Conservation (phyloP, 2,329 filamentous ascomycete species). For the Incumbomyces delicatus region DNA sequence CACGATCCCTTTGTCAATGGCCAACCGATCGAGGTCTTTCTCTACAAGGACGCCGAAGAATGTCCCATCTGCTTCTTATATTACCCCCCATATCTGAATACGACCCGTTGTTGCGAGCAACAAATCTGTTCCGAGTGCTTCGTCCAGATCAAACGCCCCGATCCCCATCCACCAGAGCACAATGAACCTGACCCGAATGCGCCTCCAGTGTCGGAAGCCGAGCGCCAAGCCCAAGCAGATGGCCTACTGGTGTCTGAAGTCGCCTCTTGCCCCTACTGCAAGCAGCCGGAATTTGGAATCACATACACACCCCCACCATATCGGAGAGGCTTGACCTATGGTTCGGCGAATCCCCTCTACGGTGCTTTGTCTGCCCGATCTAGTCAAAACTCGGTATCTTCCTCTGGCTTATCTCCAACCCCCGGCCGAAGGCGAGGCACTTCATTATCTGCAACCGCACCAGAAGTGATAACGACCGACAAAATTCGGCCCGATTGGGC, state of each 20-base stretch:
- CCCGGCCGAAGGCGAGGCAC: constrained; percentile 48
- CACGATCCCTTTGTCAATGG: constrained; percentile 84
- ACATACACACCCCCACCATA: constrained; percentile 87
- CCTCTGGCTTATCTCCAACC: constrained; percentile 34
- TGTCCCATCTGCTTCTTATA: constrained; percentile 96
- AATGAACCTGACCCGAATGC: constrained; percentile 38
- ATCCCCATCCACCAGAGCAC: constrained; percentile 82
- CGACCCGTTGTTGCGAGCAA: constrained; percentile 90
- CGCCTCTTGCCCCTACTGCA: constrained; percentile 87
- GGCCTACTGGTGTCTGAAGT: constrained; percentile 76
- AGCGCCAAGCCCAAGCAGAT: constrained; percentile 36
- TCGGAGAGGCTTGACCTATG: constrained; percentile 68
- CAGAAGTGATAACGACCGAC: constrained; percentile 85
- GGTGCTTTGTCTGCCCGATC: constrained; percentile 64
- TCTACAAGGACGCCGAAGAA: constrained; percentile 84
- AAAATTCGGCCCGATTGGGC: constrained; percentile 90
- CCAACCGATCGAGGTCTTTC: constrained; percentile 80
- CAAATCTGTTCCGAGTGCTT: constrained; percentile 97
- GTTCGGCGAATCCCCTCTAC: constrained; percentile 42
- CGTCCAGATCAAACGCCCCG: constrained; percentile 91
- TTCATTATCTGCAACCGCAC: constrained; percentile 70
- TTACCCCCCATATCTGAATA: constrained; percentile 90
- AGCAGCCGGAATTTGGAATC: constrained; percentile 90
- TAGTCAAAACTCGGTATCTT: constrained; percentile 70
- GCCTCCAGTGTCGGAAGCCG: constrained; percentile 25